Base-by-base conservation (phyloP, 1,284 basidiomycete species). In the Porodaedalea pini region DNA sequence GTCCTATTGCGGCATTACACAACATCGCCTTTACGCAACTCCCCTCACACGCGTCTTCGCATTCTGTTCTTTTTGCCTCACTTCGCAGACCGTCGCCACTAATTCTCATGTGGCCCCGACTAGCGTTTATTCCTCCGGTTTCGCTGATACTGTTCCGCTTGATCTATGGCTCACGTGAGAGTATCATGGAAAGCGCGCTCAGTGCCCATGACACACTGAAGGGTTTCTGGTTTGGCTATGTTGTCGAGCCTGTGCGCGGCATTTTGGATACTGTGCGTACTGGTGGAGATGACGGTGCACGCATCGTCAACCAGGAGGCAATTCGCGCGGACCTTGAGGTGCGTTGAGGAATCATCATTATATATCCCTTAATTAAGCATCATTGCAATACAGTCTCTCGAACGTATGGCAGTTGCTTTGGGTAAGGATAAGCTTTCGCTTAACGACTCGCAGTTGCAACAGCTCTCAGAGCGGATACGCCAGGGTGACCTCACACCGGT, bases 361-460 rank as follows among this genome's bases (percentile, higher is more conserved):
- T 34, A 21, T 25, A 21, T 23, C 6, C 29, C 19, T 15, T 39
- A 23, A 15, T 7, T 40, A 19, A 45, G 39, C 45, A 15, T 11
- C 37, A n/a, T n/a, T 47, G 27, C 49, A 52, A 44, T 54, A 11
- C 54, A 96, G 88, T 94, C 90, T 21, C 78, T 99, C 11, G 91
- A 98, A 71, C 80, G 96, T 37, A 99, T 99, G 96, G 86, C 94
- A 2, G 71, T 94, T 1, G 81, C 90, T 29, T 81, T 98, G 3
- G 92, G 92, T 0, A 77, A 79, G 58, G 96, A 98, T 63, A 86
- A 91, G 67, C 74, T 92, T 51, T 73, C 79, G 5, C 86, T 89
- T 59, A 74, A 76, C 1, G 75, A 79, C 1, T 72, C 76, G 2
- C 83, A 91, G 66, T 77, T 98, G 25, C 77, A 78, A 2, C 75